Evolutionary conservation across 2,329 filamentous ascomycete genomes (phyloP).

Genomic region (Hirsutella minnesotensis): DNA sequence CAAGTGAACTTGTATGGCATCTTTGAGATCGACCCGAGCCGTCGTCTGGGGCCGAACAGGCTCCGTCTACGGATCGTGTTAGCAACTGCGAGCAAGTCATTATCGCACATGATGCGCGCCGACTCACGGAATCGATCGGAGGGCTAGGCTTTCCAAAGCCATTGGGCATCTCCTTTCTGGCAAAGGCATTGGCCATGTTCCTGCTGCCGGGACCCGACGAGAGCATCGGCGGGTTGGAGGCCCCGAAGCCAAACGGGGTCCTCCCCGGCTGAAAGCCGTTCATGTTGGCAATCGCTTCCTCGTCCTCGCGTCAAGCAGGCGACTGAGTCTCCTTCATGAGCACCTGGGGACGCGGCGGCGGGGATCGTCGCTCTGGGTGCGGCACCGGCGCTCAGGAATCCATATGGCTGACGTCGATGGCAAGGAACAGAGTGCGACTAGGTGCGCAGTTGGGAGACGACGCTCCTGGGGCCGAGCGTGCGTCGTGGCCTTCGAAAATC

Average conservation of each 20-base stretch:
- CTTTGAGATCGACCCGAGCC: constrained; percentile 48
- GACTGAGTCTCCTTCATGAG: constrained; percentile 12
- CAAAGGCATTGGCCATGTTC: constrained; percentile 42
- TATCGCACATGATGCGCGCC: neutral
- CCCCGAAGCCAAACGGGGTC: constrained; percentile 23
- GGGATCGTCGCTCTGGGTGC: neutral
- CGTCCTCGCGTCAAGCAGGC: constrained; percentile 4
- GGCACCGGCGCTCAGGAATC: constrained; percentile 1
- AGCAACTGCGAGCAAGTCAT: neutral
- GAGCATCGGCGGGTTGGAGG: constrained; percentile 17
- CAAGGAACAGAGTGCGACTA: too few relatives aligned
- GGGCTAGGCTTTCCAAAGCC: constrained; percentile 26
- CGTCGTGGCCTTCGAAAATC: too few relatives aligned
- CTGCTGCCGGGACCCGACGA: constrained; percentile 30
- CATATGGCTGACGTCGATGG: constrained; percentile 1
- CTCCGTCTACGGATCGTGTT: constrained; percentile 30
- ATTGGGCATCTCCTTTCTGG: constrained; percentile 33
- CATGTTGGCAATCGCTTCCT: constrained; percentile 17
- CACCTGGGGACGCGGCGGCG: constrained; percentile 8
- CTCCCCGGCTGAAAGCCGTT: constrained; percentile 25
- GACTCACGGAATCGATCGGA: constrained; percentile 45
- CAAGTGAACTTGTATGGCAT: constrained; percentile 76
- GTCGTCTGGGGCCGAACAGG: constrained; percentile 41
- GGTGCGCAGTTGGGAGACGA: too few relatives aligned
- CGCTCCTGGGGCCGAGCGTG: too few relatives aligned